Percentiles rank a stretch among this genome's conserved stretches.
phyloP scores from a whole-genome alignment of 2,329 filamentous ascomycete species.

The Aspergillus sergii region DNA sequence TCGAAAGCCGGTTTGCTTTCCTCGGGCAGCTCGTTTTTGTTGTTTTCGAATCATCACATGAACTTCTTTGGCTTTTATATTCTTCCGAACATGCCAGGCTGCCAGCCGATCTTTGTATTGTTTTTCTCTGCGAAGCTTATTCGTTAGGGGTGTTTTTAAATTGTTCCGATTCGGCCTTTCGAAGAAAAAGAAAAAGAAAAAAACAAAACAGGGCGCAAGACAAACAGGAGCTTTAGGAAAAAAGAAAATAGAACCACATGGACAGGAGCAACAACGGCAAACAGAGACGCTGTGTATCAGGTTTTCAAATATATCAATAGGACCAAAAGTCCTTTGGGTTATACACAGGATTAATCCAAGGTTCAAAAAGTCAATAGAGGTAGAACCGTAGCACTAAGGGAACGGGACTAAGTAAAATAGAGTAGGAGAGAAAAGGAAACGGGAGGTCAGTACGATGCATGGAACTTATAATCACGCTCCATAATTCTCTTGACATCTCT shows the following conservation, averaged over 20 bases:
- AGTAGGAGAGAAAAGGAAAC: slow-evolving; percentile 10
- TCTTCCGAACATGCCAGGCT: slow-evolving; percentile 41
- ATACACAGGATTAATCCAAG: background rate
- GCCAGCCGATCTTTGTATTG: slow-evolving; percentile 44
- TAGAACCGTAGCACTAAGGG: background rate
- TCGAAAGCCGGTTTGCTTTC: slow-evolving; percentile 41
- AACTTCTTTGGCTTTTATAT: slow-evolving; percentile 42
- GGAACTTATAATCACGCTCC: slow-evolving; percentile 39
- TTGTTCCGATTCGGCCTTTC: slow-evolving; percentile 6
- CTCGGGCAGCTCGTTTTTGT: slow-evolving; percentile 39
- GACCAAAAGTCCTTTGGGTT: background rate
- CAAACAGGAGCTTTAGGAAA: background rate
- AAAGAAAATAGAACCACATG: background rate
- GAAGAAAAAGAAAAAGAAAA: slow-evolving; percentile 12
- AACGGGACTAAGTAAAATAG: background rate
- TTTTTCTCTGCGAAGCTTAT: slow-evolving; percentile 33
- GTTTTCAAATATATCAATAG: background rate
- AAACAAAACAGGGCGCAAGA: slow-evolving; percentile 8
- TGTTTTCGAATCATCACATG: slow-evolving; percentile 42
- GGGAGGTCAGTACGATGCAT: slow-evolving; percentile 34
- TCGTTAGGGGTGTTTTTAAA: slow-evolving; percentile 20
- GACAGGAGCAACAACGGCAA: background rate
- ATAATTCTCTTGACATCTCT: slow-evolving; percentile 41
- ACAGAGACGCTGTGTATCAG: background rate
- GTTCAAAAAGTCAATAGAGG: background rate